Evolutionary conservation across 164 flowering plant genomes (phyloP).

Genomic region (Stephania yunnanensis): DNA sequence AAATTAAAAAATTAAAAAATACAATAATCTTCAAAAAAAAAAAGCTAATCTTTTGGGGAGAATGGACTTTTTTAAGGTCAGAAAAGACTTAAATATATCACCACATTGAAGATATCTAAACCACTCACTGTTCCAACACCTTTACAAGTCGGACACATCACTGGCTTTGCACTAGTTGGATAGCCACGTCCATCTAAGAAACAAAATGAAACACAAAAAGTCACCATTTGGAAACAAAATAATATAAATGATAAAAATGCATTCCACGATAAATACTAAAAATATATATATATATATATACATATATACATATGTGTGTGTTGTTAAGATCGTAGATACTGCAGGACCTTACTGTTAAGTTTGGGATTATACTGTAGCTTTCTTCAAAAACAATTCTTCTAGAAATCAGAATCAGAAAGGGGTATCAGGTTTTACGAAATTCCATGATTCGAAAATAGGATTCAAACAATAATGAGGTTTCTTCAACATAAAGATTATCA

Average conservation of each 20-base stretch:
- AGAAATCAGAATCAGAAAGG: too few relatives aligned
- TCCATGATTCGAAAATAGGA: too few relatives aligned
- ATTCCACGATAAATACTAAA: not conserved
- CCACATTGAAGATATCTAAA: conserved; percentile 11
- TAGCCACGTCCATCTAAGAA: conserved; percentile 70
- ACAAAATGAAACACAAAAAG: not conserved
- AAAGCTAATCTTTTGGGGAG: conserved; percentile 7
- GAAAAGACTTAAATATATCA: conserved; percentile 4
- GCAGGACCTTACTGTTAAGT: too few relatives aligned
- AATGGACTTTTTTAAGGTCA: not conserved
- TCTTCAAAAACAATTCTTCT: too few relatives aligned
- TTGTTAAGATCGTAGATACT: too few relatives aligned
- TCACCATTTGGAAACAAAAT: not conserved
- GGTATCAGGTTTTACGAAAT: too few relatives aligned
- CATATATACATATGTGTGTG: not conserved
- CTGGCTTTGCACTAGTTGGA: conserved; percentile 53
- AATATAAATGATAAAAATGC: not conserved
- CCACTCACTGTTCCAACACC: conserved; percentile 68
- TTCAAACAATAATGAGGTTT: too few relatives aligned
- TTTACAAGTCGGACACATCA: conserved; percentile 56
- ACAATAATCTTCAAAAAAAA: not conserved
- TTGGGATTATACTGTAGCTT: too few relatives aligned
- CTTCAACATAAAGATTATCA: too few relatives aligned
- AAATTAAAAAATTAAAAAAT: not conserved
- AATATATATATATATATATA: too few relatives aligned